Conservation (phyloP, 2,329 filamentous ascomycete species). For the Diaporthe batatas region DNA sequence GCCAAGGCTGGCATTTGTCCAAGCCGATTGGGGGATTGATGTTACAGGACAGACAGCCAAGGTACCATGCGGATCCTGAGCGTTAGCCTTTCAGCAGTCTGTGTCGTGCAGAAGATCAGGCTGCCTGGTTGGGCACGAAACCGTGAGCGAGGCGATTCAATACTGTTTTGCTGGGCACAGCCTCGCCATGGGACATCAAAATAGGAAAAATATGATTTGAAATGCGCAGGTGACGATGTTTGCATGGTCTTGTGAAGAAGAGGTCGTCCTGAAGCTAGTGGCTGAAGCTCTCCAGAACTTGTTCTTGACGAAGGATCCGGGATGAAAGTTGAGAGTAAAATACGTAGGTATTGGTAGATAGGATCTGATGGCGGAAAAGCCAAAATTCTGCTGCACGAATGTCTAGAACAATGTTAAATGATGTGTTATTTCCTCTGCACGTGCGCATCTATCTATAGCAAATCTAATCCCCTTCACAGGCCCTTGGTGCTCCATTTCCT, state of each 20-base stretch:
- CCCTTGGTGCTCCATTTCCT: slow-evolving; percentile 26
- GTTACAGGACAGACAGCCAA: slow-evolving; percentile 7
- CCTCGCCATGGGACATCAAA: background rate
- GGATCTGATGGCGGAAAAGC: too few species aligned
- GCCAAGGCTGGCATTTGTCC: background rate
- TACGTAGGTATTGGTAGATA: background rate
- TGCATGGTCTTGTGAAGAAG: background rate
- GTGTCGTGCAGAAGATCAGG: background rate
- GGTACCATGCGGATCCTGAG: background rate
- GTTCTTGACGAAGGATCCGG: too few species aligned
- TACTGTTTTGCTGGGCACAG: background rate
- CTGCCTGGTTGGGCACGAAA: background rate
- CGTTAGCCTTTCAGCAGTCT: background rate
- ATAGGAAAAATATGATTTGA: background rate
- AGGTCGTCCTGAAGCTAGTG: background rate
- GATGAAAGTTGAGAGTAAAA: too few species aligned
- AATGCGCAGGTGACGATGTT: background rate
- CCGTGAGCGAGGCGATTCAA: background rate
- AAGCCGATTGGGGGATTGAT: background rate
- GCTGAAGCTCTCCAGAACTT: background rate
- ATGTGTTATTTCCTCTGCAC: background rate
- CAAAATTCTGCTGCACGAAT: too few species aligned
- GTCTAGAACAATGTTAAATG: too few species aligned
- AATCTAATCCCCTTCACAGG: background rate
- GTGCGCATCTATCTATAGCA: background rate